Evolutionary conservation across 139 green algal genomes (phyloP).

Genomic region (Auxenochlorella pyrenoidosa): DNA sequence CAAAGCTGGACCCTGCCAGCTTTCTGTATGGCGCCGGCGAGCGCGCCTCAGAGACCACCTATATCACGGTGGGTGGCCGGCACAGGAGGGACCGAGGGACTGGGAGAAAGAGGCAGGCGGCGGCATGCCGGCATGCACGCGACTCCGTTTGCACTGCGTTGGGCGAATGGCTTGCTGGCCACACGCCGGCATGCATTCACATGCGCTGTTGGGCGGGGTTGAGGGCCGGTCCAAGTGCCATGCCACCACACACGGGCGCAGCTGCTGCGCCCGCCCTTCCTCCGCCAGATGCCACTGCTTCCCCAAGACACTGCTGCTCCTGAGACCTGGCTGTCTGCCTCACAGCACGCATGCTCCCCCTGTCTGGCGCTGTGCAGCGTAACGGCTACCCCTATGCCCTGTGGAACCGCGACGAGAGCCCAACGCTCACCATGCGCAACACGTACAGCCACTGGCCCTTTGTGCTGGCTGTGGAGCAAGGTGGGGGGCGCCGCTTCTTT

Average conservation of each 20-base stretch:
- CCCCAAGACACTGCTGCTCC: not conserved
- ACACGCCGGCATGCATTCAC: no score
- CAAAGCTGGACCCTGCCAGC: not conserved
- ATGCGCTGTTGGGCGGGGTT: no score
- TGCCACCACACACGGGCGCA: no score
- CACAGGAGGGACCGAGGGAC: not conserved
- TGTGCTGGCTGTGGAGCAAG: constrained; percentile 45
- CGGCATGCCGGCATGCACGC: no score
- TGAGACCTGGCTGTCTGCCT: no score
- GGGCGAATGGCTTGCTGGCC: no score
- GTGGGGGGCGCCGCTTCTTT: not conserved
- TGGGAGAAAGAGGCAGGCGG: no score
- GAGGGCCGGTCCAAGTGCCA: no score
- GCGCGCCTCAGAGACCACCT: constrained; percentile 11
- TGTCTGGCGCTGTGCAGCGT: constrained; percentile 5
- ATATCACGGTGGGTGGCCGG: not conserved
- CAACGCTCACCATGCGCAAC: constrained; percentile 56
- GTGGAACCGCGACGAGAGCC: constrained; percentile 61
- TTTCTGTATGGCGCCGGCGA: constrained; percentile 66
- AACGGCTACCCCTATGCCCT: constrained; percentile 46
- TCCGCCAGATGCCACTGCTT: no score
- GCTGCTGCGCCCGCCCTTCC: no score
- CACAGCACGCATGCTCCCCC: not conserved
- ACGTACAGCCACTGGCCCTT: constrained; percentile 69
- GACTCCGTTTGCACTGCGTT: no score